These are phyloP conservation scores for Corchorus capsularis DNA, from an alignment of 345 rosid species.

Conservation along the genomic window DNA sequence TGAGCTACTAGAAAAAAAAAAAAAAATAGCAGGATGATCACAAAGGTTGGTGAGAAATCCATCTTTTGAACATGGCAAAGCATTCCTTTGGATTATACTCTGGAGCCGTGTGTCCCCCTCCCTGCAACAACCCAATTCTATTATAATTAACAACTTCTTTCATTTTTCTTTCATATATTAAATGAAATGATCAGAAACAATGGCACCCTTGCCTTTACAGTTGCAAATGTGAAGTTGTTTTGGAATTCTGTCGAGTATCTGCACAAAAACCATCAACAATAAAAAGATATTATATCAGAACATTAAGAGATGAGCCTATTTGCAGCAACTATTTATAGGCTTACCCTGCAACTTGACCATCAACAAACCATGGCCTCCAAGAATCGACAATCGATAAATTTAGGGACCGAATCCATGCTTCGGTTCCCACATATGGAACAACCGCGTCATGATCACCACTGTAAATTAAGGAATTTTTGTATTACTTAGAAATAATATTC, in stretches of 20 bases:
- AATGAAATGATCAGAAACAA: no score
- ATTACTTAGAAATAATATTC: no score
- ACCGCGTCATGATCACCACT: constrained; percentile 36
- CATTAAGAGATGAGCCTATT: no score
- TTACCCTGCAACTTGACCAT: constrained; percentile 36
- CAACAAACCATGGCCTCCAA: constrained; percentile 38
- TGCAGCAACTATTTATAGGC: neutral
- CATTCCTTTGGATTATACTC: no score
- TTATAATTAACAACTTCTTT: no score
- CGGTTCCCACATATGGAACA: constrained; percentile 31
- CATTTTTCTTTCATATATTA: no score
- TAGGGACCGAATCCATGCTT: constrained; percentile 28
- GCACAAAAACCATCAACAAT: neutral
- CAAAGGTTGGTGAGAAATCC: no score
- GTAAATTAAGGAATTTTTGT: neutral
- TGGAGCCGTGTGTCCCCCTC: no score
- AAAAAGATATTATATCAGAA: neutral
- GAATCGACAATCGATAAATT: constrained; percentile 24
- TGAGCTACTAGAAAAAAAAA: no score
- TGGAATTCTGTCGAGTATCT: constrained; percentile 1
- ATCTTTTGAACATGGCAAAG: no score
- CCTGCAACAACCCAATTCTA: no score
- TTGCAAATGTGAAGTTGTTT: constrained; percentile 11
- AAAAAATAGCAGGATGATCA: no score
- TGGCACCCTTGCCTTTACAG: constrained; percentile 4